Conservation (phyloP, 2,329 filamentous ascomycete genomes). For the Akanthomyces lecanii region DNA sequence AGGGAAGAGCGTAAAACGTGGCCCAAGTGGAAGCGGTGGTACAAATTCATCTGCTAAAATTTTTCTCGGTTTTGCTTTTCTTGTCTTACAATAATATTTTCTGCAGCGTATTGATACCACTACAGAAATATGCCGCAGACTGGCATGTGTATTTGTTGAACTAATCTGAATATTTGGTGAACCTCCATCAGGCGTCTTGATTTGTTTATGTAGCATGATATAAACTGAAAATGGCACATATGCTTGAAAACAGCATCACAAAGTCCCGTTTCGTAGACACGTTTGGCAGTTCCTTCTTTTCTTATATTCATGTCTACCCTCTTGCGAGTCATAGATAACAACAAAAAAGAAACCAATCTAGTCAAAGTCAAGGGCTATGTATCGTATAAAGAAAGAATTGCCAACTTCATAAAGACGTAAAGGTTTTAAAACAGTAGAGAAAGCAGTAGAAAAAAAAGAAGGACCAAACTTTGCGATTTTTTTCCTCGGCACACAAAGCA, state of each 20-base stretch:
- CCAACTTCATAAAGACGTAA: slow-evolving; percentile 6
- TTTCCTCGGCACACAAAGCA: not conserved
- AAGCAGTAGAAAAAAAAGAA: not conserved
- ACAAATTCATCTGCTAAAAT: slow-evolving; percentile 65
- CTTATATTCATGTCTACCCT: slow-evolving; percentile 5
- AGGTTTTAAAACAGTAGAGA: not conserved
- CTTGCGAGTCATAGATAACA: slow-evolving; percentile 1
- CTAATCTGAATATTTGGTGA: not conserved
- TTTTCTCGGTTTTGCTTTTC: not conserved
- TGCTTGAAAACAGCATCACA: not conserved
- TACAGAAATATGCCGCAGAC: not conserved
- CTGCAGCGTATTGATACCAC: not conserved
- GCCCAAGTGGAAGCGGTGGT: slow-evolving; percentile 73
- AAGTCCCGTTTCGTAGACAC: not conserved
- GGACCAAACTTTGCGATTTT: not conserved
- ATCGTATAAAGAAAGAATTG: slow-evolving; percentile 2
- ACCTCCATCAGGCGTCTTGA: not conserved
- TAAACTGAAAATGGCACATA: not conserved
- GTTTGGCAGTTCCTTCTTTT: not conserved
- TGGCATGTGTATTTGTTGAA: not conserved
- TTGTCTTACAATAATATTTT: not conserved
- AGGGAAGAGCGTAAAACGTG: slow-evolving; percentile 65
- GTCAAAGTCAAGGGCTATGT: slow-evolving; percentile 11
- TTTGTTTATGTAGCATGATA: not conserved
- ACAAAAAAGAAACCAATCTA: slow-evolving; percentile 1